Conservation (phyloP, 2,329 filamentous ascomycete species). For the Colletotrichum acutatum region DNA sequence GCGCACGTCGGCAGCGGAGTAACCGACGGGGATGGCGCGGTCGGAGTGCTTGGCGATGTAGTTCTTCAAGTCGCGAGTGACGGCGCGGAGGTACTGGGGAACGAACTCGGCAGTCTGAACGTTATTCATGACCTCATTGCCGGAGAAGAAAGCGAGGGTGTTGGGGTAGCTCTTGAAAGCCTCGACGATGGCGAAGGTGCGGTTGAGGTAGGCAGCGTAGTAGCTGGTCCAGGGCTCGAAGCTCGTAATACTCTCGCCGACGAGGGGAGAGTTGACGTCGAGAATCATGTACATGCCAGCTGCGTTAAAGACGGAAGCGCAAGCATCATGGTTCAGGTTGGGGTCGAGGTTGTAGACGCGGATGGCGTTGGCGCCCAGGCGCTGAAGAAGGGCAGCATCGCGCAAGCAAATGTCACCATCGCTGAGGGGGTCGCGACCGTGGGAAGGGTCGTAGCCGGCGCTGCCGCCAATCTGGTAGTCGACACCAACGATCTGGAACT, state of each 20-base stretch:
- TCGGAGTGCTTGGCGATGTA: constrained; percentile 79
- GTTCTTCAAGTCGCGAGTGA: constrained; percentile 83
- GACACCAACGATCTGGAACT: constrained; percentile 74
- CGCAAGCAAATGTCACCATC: constrained; percentile 68
- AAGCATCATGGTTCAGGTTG: constrained; percentile 73
- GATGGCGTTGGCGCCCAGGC: constrained; percentile 73
- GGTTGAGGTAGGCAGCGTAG: constrained; percentile 70
- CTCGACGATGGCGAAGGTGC: constrained; percentile 74
- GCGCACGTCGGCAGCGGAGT: constrained; percentile 84
- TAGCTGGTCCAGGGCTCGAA: constrained; percentile 68
- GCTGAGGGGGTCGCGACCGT: constrained; percentile 69
- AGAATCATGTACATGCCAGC: constrained; percentile 77
- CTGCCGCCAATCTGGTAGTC: constrained; percentile 77
- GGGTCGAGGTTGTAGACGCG: constrained; percentile 78
- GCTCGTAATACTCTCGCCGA: constrained; percentile 67
- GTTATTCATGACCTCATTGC: constrained; percentile 82
- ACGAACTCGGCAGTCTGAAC: constrained; percentile 67
- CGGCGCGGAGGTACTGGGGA: constrained; percentile 78
- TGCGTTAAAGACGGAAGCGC: constrained; percentile 75
- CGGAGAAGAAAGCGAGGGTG: constrained; percentile 79
- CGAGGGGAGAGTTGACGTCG: constrained; percentile 74
- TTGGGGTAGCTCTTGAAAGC: constrained; percentile 75
- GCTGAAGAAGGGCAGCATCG: constrained; percentile 74
- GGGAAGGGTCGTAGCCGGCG: constrained; percentile 66
- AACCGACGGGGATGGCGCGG: constrained; percentile 79